phyloP scores from a whole-genome alignment of 2,329 filamentous ascomycete genomes.

The Chrysoporthe austroafricana region DNA sequence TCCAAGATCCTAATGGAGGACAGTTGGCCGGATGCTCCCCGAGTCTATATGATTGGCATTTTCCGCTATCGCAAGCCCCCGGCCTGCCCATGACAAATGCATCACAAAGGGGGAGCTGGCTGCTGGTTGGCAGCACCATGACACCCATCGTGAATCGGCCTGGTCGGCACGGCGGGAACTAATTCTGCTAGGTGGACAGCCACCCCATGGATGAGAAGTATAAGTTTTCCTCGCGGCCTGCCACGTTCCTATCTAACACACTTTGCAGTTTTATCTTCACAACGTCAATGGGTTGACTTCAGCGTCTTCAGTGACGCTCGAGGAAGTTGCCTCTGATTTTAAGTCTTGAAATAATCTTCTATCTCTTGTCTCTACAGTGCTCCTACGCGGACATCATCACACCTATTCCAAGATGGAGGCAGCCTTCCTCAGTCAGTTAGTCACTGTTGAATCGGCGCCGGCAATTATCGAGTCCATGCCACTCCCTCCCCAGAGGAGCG shows the following conservation, averaged over 20 bases:
- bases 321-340: too few relatives aligned
- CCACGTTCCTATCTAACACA: too few relatives aligned
- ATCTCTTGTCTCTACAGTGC: not conserved
- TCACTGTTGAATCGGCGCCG: constrained; percentile 38
- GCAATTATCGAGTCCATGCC: constrained; percentile 31
- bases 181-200: constrained; percentile 1
- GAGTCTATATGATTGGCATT: too few relatives aligned
- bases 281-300: not conserved
- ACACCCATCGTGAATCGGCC: not conserved
- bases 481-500: constrained; percentile 40
- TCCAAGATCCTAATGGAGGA: too few relatives aligned
- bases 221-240: not conserved
- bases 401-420: constrained; percentile 38
- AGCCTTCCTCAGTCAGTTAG: constrained; percentile 38
- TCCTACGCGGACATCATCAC: not conserved
- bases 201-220: not conserved
- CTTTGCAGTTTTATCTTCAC: not conserved
- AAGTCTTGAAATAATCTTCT: not conserved
- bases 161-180: not conserved
- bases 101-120: not conserved
- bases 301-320: too few relatives aligned
- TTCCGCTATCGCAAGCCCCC: too few relatives aligned
- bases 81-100: not conserved
- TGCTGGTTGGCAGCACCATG: not conserved
- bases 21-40: too few relatives aligned